Evolutionary conservation across 2,329 filamentous ascomycete species (phyloP), one percentile per base, ranked within the genome.

Genomic region (Diplodia sapinea): DNA sequence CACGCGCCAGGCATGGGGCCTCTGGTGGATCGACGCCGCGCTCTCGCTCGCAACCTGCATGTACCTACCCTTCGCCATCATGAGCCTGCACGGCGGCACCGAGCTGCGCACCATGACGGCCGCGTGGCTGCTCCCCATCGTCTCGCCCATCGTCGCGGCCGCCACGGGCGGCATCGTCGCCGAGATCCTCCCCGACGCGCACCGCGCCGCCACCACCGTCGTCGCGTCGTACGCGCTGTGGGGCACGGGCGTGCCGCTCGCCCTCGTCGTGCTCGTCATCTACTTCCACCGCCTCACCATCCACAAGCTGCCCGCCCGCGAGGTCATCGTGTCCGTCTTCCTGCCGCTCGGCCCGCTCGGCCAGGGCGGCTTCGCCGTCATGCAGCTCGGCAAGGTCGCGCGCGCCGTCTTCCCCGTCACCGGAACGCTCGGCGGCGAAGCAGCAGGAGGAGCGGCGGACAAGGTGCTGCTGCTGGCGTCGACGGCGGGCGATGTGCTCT

Each of bases 241-340:
- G 87, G 88, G 88, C 1, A 85, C 86, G 52, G 88, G 87, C 12
- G 82, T 82, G 0, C 84, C 83, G 0, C 76, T 91, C 67, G 84
- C 87, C 2, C 82, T 87, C 73, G 81, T 83, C 66, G 83, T 89
- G 36, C 78, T 90, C 40, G 86, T 85, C 2, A 82, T 91, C 9
- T 91, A 91, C 76, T 90, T 89, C 73, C 86, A 89, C 70, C 85
- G 88, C 23, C 79, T 91, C 12, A 86, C 85, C 4, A 74, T 90
- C 7, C 84, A 90, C 76, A 85, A 86, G 43, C 81, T 90, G 23
- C 88, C 88, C 0, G 83, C 87, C 0, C 81, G 84, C 62, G 88
- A 89, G 72, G 85, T 87, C 67, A 88, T 90, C 63, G 87, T 90
- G 20, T 87, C 84, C 11, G 83, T 86, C n/a, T 88, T 91, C 70